These are phyloP conservation scores for Lactarius psammicola DNA, from an alignment of 768 basidiomycete genomes.

Conservation along the genomic window DNA sequence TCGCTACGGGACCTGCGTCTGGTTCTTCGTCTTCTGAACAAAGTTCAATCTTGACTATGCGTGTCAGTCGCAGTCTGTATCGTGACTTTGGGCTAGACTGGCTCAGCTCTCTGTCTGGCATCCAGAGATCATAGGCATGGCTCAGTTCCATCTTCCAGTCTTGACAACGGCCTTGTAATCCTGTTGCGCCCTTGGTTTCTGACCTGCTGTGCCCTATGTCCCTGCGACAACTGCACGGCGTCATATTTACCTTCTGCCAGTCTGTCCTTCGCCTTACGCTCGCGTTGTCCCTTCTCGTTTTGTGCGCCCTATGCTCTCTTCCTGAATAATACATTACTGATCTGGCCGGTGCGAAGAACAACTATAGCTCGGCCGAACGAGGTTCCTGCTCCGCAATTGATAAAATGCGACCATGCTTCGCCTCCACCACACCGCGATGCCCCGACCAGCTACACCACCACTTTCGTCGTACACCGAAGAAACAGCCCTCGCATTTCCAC, in stretches of 20 bases:
- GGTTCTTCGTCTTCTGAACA: not conserved
- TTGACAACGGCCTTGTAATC: not conserved
- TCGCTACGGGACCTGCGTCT: not conserved
- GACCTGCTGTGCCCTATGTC: constrained; percentile 19
- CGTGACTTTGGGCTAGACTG: constrained; percentile 8
- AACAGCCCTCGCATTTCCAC: constrained; percentile 3
- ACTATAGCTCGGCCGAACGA: not conserved
- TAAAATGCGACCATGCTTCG: not conserved
- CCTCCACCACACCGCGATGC: too few relatives aligned
- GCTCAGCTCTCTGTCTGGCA: not conserved
- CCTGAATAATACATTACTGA: not conserved
- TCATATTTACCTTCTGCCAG: not conserved
- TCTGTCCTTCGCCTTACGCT: not conserved
- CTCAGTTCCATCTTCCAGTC: not conserved
- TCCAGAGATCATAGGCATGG: not conserved
- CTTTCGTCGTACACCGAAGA: not conserved
- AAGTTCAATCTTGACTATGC: constrained; percentile 1
- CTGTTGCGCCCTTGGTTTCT: not conserved
- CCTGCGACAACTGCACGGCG: not conserved
- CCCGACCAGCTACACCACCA: not conserved
- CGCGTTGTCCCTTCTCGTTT: constrained; percentile 1
- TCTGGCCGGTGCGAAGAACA: not conserved
- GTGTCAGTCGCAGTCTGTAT: not conserved
- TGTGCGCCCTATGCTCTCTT: constrained; percentile 3
- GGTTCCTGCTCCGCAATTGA: not conserved